Evolutionary conservation across 176 grass and related monocot species (phyloP), one percentile per base, ranked within the genome.

Genomic region (Aegilops umbellulata): DNA sequence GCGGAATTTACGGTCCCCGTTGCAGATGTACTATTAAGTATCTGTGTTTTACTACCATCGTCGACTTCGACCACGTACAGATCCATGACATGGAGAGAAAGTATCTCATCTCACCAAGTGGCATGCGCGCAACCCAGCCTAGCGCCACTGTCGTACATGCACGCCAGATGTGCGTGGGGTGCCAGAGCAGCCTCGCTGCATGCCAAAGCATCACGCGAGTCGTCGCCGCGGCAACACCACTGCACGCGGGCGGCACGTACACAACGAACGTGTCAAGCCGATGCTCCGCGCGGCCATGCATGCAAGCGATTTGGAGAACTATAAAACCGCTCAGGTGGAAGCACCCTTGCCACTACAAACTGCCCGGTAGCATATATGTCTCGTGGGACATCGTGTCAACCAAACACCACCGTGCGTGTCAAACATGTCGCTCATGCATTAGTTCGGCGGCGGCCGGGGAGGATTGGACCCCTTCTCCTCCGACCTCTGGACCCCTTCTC

Each of bases 361-460:
- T 7, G 4, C 15, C 47, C 0, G 47, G 47, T 51, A 74, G 11
- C 38, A 8, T 13, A 24, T 3, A 1, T 25, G 68, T 41, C 17
- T 57, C 19, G 5, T 71, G 36, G 12, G 38, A 6, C 0, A 39
- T 69, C 19, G 7, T 0, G 0, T 15, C 5, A 0, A 42, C 36
- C 11, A 4, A 42, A 72, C 36, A 23, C n/a, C n/a, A n/a, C 3
- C 10, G 39, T 19, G 1, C 16, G n/a, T n/a, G n/a, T n/a, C n/a
- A n/a, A n/a, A n/a, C 55, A 88, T 84, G 81, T 81, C 86, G 55
- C 31, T 87, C 30, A 87, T 84, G 42, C 89, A 81, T 8, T 81
- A 81, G 85, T 44, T 86, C 10, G 84, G 84, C 11, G 84, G 46
- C 16, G 46, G 84, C 36, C 81, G 85, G 10, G 89, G 81, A 22